Evolutionary conservation across 2,329 filamentous ascomycete genomes (phyloP), one percentile per base, ranked within the genome.

Genomic region (Epichloe aotearoae): DNA sequence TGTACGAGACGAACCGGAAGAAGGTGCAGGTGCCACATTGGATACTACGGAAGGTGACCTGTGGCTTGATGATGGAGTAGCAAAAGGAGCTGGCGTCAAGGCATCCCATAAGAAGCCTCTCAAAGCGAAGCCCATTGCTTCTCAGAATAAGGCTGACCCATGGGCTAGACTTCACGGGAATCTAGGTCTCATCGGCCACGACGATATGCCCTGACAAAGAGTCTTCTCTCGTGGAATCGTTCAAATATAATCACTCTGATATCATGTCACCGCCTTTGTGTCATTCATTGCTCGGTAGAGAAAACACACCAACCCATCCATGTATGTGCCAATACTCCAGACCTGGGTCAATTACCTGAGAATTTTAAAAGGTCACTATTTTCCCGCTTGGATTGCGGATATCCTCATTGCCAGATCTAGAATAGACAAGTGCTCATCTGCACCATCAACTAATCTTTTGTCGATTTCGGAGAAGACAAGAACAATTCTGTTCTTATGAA

Each of bases 341-440:
- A 30, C 17, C 3, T 17, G 23, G n/a, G 14, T 26, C 17, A 36
- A 46, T 39, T 15, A 11, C 5, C 23, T 15, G 34, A 17, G 19
- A 39, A 4, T 37, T 19, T 45, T 15, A 17, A 39, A 43, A 45
- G 4, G 11, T 23, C 10, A 47, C 46, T 51, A 69, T 57, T 66
- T 66, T 41, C 72, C 72, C 41, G 73, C 74, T 64, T 95, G 63
- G 52, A 93, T 82, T 33, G 78, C 79, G 0, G 87, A 87, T 70
- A 95, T 85, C 61, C 87, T 82, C 62, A 97, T 73, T 6, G 85
- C 77, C 56, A 97, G 64, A 66, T 98, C 91, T 34, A 98, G 71
- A 53, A 97, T 85, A 1, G 87, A 88, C 23, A 98, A 72, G 64
- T 98, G 91, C 69, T 98, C 93, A 63, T 98, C 93, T 2, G 90